Conservation (phyloP, 306 rosid genomes). For the Acacia crassicarpa region DNA sequence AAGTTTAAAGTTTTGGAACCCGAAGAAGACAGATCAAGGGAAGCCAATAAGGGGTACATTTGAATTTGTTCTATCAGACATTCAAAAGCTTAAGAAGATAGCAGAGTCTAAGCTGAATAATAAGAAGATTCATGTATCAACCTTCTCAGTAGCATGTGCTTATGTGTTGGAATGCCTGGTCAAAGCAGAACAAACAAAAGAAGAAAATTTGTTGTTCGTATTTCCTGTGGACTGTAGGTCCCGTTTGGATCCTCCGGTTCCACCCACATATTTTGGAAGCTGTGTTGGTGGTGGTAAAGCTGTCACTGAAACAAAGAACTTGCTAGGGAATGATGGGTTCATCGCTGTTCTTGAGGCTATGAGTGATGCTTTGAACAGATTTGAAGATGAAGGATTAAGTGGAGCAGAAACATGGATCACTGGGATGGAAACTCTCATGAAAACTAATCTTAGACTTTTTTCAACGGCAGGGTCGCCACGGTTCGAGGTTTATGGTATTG, state of each 20-base stretch:
- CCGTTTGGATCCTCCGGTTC: neutral
- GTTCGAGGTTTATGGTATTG: conserved; percentile 31
- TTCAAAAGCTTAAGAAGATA: neutral
- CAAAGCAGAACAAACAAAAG: neutral
- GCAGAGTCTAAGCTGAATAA: neutral
- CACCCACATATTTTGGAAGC: neutral
- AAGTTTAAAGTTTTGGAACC: neutral
- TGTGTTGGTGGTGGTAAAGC: neutral
- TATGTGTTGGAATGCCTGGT: neutral
- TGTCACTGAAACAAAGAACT: neutral
- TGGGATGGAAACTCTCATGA: neutral
- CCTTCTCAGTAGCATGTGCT: neutral
- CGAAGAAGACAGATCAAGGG: neutral
- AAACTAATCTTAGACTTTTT: neutral
- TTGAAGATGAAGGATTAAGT: neutral
- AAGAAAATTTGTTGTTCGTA: neutral
- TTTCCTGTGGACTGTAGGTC: neutral
- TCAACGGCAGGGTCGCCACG: conserved; percentile 40
- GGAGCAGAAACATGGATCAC: conserved; percentile 18
- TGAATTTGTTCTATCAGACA: neutral
- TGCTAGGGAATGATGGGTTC: neutral
- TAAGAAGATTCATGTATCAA: neutral
- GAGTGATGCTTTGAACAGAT: neutral
- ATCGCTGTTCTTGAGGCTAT: neutral
- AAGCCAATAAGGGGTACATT: neutral